phyloP scores from a whole-genome alignment of 2,329 filamentous ascomycete genomes.

The Colletotrichum sp. region DNA sequence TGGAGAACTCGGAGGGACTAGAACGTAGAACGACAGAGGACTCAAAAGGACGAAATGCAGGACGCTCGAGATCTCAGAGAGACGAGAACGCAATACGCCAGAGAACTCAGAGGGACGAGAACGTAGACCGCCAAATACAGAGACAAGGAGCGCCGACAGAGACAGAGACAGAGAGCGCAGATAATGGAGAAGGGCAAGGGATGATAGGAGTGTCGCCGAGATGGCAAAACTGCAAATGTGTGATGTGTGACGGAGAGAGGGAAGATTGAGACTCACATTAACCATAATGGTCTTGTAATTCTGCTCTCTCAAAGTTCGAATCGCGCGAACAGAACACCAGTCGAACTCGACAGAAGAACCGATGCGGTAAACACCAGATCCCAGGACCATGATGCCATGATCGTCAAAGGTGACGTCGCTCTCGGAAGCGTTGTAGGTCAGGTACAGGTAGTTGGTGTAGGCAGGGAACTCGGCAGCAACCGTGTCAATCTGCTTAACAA shows the following conservation, averaged over 20 bases:
- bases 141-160: not conserved
- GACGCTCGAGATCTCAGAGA: too few relatives aligned
- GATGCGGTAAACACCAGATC: conserved; percentile 95
- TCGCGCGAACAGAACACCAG: conserved; percentile 96
- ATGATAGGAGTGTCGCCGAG: not conserved
- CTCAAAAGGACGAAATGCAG: too few relatives aligned
- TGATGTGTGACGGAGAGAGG: not conserved
- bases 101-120: too few relatives aligned
- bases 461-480: conserved; percentile 97
- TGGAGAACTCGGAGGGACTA: too few relatives aligned
- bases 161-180: not conserved
- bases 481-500: conserved; percentile 98
- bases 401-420: conserved; percentile 87
- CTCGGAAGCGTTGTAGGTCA: conserved; percentile 92
- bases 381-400: conserved; percentile 93
- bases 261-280: conserved; percentile 48
- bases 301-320: conserved; percentile 83
- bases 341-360: conserved; percentile 98
- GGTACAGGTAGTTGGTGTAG: conserved; percentile 93
- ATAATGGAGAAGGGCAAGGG: not conserved
- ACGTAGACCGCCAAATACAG: too few relatives aligned
- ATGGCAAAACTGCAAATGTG: not conserved
- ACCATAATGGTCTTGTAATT: conserved; percentile 97
- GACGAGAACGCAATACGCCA: too few relatives aligned
- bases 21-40: too few relatives aligned